A percentile compares a stretch with the other conserved stretches of the same genome.
Evolutionary conservation across 306 rosid species (phyloP).

Genomic region (Senna tora): DNA sequence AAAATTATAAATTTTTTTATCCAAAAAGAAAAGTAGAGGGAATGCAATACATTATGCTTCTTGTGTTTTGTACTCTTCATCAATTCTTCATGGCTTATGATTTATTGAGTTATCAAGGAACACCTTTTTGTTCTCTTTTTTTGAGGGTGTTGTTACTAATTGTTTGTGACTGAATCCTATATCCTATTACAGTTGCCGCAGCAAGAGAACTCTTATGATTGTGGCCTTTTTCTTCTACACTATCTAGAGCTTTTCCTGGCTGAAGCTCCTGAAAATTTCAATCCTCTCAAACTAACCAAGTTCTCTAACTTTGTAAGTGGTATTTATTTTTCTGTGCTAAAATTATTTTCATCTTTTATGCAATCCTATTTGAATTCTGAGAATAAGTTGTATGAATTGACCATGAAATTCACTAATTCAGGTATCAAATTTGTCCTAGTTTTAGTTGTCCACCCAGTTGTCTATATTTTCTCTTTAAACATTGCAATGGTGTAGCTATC

Average conservation of each 20-base stretch:
- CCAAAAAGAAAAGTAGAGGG: no score
- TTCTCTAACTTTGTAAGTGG: conserved; percentile 73
- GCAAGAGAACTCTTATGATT: conserved; percentile 75
- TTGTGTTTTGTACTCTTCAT: neutral
- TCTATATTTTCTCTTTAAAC: conserved; percentile 1
- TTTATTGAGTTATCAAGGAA: neutral
- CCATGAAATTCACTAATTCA: neutral
- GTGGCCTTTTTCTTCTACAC: conserved; percentile 86
- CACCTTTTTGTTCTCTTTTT: neutral
- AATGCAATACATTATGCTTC: neutral
- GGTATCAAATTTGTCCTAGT: neutral
- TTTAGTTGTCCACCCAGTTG: neutral
- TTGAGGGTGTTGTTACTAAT: conserved; percentile 18
- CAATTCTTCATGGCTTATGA: neutral
- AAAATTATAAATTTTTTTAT: conserved; percentile 2
- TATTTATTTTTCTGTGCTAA: neutral
- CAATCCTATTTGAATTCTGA: neutral
- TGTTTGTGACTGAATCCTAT: conserved; percentile 32
- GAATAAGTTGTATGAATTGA: neutral
- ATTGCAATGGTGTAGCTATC: neutral
- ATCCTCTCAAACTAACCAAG: conserved; percentile 60
- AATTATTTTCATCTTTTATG: no score
- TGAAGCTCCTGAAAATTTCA: conserved; percentile 69
- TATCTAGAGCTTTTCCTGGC: conserved; percentile 73
- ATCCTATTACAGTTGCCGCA: conserved; percentile 69